Evolutionary conservation across 129 eudicot species (phyloP), one percentile per base, ranked within the genome.

Genomic region (Artemisia annua): DNA sequence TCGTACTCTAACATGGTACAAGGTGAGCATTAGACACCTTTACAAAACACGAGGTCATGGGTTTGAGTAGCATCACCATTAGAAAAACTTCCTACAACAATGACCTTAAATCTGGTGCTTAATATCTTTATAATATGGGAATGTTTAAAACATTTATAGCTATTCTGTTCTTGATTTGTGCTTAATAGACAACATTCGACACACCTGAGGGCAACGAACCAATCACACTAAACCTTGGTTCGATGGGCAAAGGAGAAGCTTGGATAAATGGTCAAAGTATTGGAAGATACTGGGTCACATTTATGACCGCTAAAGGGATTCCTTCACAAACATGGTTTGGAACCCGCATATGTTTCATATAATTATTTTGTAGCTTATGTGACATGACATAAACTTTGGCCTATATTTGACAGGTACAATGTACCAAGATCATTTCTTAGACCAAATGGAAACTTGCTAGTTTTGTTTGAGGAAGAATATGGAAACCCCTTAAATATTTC

Each of bases 181-280:
- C 60, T 15, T 73, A 11, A 78, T 80, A 92, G 97, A 79, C 91
- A 1, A 48, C n/a, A 59, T 92, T 92, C 63, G 88, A 89, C 79
- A 84, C 88, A 22, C 96, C 96, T 7, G 67, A 44, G 15, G 90
- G 96, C 1, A 70, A 17, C 20, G 88, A 83, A 54, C 83, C 98
- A 2, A 49, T 92, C 51, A 90, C 89, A 10, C 54, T 92, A 72
- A 85, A 92, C 67, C 92, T 92, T 15, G 88, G 85, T 18, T 81
- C 96, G 13, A 92, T 92, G 98, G 98, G 96, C 26, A 92, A 92
- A 84, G 98, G 98, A 12, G 86, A 92, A 87, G 95, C 74, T 66
- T 92, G 98, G 98, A 56, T 92, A 39, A 92, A 92, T 75, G 96
- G 96, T 12, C 88, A 89, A 78, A 89, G 96, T 74, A 89, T 92